These are phyloP conservation scores for Plasmopara viticola DNA, from an alignment of 352 stramenopile genomes.

Conservation along the genomic window DNA sequence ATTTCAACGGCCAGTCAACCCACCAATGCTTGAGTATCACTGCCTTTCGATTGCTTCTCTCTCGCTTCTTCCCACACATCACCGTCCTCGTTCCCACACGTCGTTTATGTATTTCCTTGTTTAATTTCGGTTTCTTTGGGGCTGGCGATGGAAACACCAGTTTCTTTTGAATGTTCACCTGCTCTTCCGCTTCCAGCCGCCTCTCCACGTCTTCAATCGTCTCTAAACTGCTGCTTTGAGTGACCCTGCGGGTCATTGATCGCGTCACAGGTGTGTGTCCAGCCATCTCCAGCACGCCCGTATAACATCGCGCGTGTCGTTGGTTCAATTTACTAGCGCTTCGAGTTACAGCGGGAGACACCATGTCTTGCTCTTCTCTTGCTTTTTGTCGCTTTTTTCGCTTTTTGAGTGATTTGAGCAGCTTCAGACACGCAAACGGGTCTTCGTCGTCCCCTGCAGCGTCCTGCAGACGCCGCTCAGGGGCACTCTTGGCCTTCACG, in stretches of 20 bases:
- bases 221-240: conserved; percentile 21
- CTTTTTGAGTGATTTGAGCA: conserved; percentile 12
- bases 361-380: neutral
- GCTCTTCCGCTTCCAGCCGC: conserved; percentile 12
- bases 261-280: conserved; percentile 17
- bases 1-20: conserved; percentile 24
- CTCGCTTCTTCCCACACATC: neutral
- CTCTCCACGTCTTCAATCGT: conserved; percentile 5
- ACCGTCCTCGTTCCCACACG: neutral
- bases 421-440: conserved; percentile 16
- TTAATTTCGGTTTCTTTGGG: conserved; percentile 3
- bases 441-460: conserved; percentile 18
- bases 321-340: conserved; percentile 12
- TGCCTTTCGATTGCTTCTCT: conserved; percentile 9
- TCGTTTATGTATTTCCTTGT: neutral
- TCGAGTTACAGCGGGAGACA: conserved; percentile 11
- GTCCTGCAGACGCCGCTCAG: conserved; percentile 1
- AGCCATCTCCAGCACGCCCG: conserved; percentile 18
- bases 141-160: conserved; percentile 22
- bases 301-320: conserved; percentile 1
- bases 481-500: conserved; percentile 1
- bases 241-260: conserved; percentile 13
- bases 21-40: conserved; percentile 22
- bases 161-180: conserved; percentile 35
- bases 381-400: conserved; percentile 11